Conservation (phyloP, 768 basidiomycete species). For the Sporobolomyces roseus region DNA sequence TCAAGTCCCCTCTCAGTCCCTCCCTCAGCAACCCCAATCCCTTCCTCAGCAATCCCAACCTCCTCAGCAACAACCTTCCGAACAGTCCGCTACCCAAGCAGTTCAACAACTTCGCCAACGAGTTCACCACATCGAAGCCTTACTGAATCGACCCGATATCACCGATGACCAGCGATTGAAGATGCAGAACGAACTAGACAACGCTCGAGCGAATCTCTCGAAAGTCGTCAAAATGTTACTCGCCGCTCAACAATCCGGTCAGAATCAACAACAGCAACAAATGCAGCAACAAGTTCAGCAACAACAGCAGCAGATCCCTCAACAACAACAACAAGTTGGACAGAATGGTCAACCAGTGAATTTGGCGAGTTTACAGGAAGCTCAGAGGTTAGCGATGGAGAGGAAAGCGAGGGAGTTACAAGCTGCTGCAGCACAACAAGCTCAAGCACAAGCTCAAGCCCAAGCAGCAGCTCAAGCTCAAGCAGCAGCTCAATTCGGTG, state of each 20-base stretch:
- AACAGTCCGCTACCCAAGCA: conserved; percentile 32
- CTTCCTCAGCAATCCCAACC: background rate
- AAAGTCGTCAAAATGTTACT: conserved; percentile 38
- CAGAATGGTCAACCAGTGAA: conserved; percentile 6
- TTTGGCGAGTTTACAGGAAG: conserved; percentile 22
- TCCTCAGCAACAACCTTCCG: conserved; percentile 1
- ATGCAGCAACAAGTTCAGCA: background rate
- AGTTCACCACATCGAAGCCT: conserved; percentile 32
- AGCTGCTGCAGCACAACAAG: conserved; percentile 3
- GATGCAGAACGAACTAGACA: conserved; percentile 36
- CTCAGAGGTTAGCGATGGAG: conserved; percentile 32
- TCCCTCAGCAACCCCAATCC: no score
- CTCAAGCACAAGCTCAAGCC: conserved; percentile 1
- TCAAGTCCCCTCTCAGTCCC: background rate
- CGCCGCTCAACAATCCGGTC: conserved; percentile 32
- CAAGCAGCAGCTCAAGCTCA: background rate
- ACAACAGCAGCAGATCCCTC: background rate
- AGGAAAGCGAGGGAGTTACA: conserved; percentile 26
- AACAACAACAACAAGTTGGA: background rate
- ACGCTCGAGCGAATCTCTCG: conserved; percentile 29
- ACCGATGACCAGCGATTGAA: conserved; percentile 36
- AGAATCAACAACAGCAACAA: no score
- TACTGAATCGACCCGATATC: conserved; percentile 32
- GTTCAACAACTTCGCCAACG: conserved; percentile 32
- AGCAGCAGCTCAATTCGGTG: no score